phyloP scores from a whole-genome alignment of 1,139 yeast species.

The Entelexis paramagnoliae region DNA sequence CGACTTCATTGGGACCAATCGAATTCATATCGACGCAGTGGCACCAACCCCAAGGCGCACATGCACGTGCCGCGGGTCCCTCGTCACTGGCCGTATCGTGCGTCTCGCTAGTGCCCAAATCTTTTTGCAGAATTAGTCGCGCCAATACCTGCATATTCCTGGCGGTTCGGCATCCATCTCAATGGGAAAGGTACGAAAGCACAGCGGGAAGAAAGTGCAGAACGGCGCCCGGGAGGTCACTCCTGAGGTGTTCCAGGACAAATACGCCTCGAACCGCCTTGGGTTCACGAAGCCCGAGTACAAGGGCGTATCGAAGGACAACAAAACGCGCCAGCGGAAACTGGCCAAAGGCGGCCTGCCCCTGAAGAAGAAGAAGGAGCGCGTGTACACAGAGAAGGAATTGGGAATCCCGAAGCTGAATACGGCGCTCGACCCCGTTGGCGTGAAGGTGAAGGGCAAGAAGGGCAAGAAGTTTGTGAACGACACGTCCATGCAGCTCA shows the following conservation, averaged over 20 bases:
- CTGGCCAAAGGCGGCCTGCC: slow-evolving; percentile 15
- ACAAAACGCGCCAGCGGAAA: slow-evolving; percentile 24
- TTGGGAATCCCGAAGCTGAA: slow-evolving; percentile 69
- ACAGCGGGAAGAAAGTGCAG: slow-evolving; percentile 15
- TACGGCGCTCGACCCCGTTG: slow-evolving; percentile 78
- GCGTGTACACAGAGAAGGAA: slow-evolving; percentile 64
- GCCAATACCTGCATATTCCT: no score
- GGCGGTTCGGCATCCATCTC: neutral
- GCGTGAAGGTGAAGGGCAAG: slow-evolving; percentile 63
- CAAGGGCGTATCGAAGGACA: slow-evolving; percentile 24
- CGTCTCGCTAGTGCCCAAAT: neutral
- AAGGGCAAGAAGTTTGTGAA: slow-evolving; percentile 90
- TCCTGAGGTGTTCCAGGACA: slow-evolving; percentile 25
- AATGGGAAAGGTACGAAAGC: slow-evolving; percentile 23
- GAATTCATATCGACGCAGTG: neutral
- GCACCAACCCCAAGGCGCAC: neutral
- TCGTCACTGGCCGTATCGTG: neutral
- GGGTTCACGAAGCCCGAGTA: slow-evolving; percentile 23
- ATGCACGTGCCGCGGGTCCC: neutral
- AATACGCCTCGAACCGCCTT: slow-evolving; percentile 22
- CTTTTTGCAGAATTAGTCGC: no score
- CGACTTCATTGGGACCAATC: neutral
- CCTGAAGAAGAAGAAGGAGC: slow-evolving; percentile 38
- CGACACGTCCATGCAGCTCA: slow-evolving; percentile 54
- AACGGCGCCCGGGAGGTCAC: slow-evolving; percentile 22